Percentiles rank a stretch among this genome's conserved stretches.
These are phyloP conservation scores for Phytophthora sp. DNA, from an alignment of 352 stramenopile species.

Conservation along the genomic window DNA sequence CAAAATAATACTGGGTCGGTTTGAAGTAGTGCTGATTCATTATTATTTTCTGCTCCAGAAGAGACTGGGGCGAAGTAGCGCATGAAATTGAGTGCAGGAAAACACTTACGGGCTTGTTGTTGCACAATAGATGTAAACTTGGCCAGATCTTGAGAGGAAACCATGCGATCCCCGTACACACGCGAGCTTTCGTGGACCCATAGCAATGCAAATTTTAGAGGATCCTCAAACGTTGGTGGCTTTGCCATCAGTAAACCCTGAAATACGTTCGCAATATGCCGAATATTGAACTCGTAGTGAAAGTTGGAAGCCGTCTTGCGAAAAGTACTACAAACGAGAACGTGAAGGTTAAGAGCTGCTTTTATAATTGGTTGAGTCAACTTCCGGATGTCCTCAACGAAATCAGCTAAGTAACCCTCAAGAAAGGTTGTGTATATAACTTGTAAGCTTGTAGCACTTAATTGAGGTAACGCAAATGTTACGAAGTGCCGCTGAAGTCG, in stretches of 20 bases:
- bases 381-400: conserved; percentile 93
- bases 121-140: conserved; percentile 92
- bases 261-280: conserved; percentile 95
- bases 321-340: conserved; percentile 79
- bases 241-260: conserved; percentile 93
- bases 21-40: conserved; percentile 36
- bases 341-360: conserved; percentile 90
- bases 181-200: conserved; percentile 97
- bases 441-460: conserved; percentile 88
- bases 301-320: conserved; percentile 96
- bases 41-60: conserved; percentile 13
- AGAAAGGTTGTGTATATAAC: conserved; percentile 97
- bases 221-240: conserved; percentile 84
- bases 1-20: conserved; percentile 93
- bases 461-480: conserved; percentile 92
- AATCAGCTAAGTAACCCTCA: conserved; percentile 93
- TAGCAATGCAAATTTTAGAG: conserved; percentile 91
- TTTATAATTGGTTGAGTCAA: conserved; percentile 87
- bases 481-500: conserved; percentile 96
- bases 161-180: conserved; percentile 95
- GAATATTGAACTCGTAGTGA: conserved; percentile 98
- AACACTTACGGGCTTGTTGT: conserved; percentile 93
- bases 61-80: conserved; percentile 84
- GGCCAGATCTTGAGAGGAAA: conserved; percentile 72
- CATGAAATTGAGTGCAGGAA: conserved; percentile 90